Evolutionary conservation across 2,329 filamentous ascomycete genomes (phyloP).

Genomic region (Colletotrichum orchidophilum): DNA sequence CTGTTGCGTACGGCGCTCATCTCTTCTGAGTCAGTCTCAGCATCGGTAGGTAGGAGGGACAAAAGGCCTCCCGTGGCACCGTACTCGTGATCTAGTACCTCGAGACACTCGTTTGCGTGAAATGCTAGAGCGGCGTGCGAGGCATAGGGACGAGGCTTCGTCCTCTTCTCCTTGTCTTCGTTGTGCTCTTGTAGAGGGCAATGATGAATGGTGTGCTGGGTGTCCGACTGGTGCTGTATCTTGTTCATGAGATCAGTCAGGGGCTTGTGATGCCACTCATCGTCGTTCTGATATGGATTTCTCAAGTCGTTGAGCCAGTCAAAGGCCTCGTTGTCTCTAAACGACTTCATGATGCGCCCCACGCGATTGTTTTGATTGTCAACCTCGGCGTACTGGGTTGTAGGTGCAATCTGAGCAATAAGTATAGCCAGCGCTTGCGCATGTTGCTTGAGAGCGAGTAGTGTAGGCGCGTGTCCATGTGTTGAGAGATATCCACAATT

Average conservation of each 20-base stretch:
- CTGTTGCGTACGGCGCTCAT: constrained; percentile 57
- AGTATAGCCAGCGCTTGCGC: constrained; percentile 65
- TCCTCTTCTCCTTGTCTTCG: constrained; percentile 35
- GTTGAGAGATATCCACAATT: constrained; percentile 69
- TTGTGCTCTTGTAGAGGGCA: constrained; percentile 52
- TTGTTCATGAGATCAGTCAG: constrained; percentile 58
- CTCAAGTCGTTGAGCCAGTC: constrained; percentile 65
- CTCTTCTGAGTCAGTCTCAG: constrained; percentile 45
- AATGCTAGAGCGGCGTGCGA: constrained; percentile 60
- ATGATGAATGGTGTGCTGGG: constrained; percentile 51
- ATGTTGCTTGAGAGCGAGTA: constrained; percentile 68
- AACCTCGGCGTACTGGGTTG: constrained; percentile 42
- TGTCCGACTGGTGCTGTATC: constrained; percentile 53
- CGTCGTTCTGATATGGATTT: constrained; percentile 58
- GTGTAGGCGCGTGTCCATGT: constrained; percentile 58
- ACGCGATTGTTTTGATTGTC: constrained; percentile 34
- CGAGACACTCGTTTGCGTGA: constrained; percentile 69
- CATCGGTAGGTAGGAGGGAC: constrained; percentile 59
- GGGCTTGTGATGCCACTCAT: constrained; percentile 56
- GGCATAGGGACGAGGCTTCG: constrained; percentile 48
- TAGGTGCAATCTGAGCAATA: constrained; percentile 58
- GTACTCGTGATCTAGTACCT: constrained; percentile 68
- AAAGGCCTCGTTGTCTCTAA: constrained; percentile 58
- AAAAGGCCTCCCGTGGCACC: constrained; percentile 64
- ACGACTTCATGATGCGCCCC: constrained; percentile 37